Conservation (phyloP, 371 early-diverging fungal genomes). For the Saksenaea vasiformis region DNA sequence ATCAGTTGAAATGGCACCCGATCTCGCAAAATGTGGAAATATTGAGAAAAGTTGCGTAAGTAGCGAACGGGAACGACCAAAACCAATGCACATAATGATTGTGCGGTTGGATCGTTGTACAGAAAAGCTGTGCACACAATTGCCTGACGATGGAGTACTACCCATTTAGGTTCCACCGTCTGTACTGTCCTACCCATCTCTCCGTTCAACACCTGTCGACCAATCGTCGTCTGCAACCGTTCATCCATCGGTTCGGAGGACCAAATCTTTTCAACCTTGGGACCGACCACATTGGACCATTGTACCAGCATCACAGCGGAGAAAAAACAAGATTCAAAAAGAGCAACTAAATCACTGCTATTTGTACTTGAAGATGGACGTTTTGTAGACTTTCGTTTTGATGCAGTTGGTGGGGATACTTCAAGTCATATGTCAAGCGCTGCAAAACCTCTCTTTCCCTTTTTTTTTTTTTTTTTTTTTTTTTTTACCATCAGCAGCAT, state of each 20-base stretch:
- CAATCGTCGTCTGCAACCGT: slow-evolving; percentile 39
- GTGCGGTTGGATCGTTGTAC: slow-evolving; percentile 30
- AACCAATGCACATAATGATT: slow-evolving; percentile 43
- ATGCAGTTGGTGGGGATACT: not conserved
- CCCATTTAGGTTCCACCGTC: slow-evolving; percentile 56
- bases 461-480: not conserved
- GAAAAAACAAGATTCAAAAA: slow-evolving; percentile 62
- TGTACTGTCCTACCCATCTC: slow-evolving; percentile 50
- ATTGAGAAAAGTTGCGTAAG: slow-evolving; percentile 55
- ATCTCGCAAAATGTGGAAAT: slow-evolving; percentile 51
- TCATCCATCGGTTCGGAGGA: slow-evolving; percentile 32
- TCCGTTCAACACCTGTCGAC: slow-evolving; percentile 63
- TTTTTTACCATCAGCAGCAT: slow-evolving; percentile 44
- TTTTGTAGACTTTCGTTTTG: not conserved
- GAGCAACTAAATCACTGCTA: slow-evolving; percentile 9
- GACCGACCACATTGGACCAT: slow-evolving; percentile 66
- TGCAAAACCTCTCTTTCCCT: not conserved
- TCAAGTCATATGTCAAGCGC: not conserved
- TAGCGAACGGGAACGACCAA: slow-evolving; percentile 59
- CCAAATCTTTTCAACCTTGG: slow-evolving; percentile 59
- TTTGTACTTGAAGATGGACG: not conserved
- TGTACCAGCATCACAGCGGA: slow-evolving; percentile 56
- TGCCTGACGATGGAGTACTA: slow-evolving; percentile 50
- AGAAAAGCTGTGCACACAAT: slow-evolving; percentile 48
- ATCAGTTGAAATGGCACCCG: slow-evolving; percentile 55